Evolutionary conservation across 2,329 filamentous ascomycete genomes (phyloP), one percentile per base, ranked within the genome.

Genomic region (Fusarium sp.): DNA sequence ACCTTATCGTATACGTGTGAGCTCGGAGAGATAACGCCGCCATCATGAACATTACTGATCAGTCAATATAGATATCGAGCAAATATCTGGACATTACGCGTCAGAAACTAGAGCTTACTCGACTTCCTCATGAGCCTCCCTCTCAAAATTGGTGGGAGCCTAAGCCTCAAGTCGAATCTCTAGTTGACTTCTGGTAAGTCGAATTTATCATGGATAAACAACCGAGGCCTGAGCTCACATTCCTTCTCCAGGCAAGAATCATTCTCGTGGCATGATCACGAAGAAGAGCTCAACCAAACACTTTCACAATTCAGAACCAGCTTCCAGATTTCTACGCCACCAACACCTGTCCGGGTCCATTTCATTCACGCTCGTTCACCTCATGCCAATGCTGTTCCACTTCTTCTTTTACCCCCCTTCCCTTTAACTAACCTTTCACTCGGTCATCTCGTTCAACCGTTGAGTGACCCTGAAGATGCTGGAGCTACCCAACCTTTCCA

Each of bases 41-140:
- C 23, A 26, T 45, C 31, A 43, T 43, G 12, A 13, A 46, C 10
- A 52, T 61, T 73, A 72, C 79, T 82, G 59, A 81, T 39, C 25
- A 46, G 49, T 25, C 41, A 26, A 19, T 30, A 39, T 52, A 91
- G 89, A 86, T 92, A 18, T 91, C 89, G 4, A 86, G 85, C 57
- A 88, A 86, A 72, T 92, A 92, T 76, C 83, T 92, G 2, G 86
- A 91, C 46, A 82, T 92, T 63, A 92, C 90, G 8, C 85, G 82
- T 74, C 86, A 88, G 76, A 93, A 92, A 77, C 82, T 92, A 12
- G 88, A 91, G 73, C 82, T 91, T 46, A 89, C 89, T 23, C 83
- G 90, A 61, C 78, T 92, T 30, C 90, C 90, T 42, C 86, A 88
- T 71, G 88, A 91, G 11, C 80, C 84, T 4, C 82, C 80, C 60